Conservation (phyloP, 768 basidiomycete species). For the Rhodotorula paludigena region DNA sequence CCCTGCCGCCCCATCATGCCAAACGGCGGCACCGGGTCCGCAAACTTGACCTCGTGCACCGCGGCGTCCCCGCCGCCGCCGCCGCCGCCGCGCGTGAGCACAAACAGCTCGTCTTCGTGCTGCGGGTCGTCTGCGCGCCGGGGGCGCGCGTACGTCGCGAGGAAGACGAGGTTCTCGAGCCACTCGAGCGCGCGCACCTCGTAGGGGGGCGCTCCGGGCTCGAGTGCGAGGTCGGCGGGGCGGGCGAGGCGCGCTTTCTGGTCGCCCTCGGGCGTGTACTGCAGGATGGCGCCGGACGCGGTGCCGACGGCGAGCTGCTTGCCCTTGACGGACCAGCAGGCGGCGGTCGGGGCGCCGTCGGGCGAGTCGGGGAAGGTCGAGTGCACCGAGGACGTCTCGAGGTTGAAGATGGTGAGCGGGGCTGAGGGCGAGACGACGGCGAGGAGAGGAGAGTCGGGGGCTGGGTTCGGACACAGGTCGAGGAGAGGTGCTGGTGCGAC, state of each 20-base stretch:
- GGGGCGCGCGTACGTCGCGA: slow-evolving; percentile 45
- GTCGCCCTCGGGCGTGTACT: slow-evolving; percentile 49
- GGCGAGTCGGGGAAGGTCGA: slow-evolving; percentile 3
- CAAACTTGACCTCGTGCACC: slow-evolving; percentile 16
- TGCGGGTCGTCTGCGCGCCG: slow-evolving; percentile 35
- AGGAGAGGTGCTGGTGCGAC: slow-evolving; percentile 18
- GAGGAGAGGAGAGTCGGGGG: slow-evolving; percentile 29
- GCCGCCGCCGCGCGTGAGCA: slow-evolving; percentile 41
- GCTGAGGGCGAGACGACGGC: slow-evolving; percentile 27
- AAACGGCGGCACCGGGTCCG: slow-evolving; percentile 46
- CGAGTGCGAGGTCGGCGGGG: slow-evolving; percentile 33
- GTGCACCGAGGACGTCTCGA: slow-evolving; percentile 9
- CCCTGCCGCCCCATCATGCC: slow-evolving; percentile 45
- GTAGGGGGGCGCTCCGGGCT: slow-evolving; percentile 2
- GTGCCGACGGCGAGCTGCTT: slow-evolving; percentile 49
- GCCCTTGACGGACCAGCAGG: slow-evolving; percentile 51
- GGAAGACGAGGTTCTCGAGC: slow-evolving; percentile 51
- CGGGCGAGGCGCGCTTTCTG: slow-evolving; percentile 45
- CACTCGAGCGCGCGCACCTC: slow-evolving; percentile 44
- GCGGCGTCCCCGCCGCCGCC: background rate
- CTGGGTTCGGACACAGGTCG: slow-evolving; percentile 35
- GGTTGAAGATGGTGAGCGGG: slow-evolving; percentile 17
- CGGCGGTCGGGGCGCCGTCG: slow-evolving; percentile 30
- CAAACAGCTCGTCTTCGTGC: slow-evolving; percentile 46
- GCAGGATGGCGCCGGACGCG: slow-evolving; percentile 43